Evolutionary conservation across 1,284 basidiomycete species (phyloP).

Genomic region (Pascua sp.): DNA sequence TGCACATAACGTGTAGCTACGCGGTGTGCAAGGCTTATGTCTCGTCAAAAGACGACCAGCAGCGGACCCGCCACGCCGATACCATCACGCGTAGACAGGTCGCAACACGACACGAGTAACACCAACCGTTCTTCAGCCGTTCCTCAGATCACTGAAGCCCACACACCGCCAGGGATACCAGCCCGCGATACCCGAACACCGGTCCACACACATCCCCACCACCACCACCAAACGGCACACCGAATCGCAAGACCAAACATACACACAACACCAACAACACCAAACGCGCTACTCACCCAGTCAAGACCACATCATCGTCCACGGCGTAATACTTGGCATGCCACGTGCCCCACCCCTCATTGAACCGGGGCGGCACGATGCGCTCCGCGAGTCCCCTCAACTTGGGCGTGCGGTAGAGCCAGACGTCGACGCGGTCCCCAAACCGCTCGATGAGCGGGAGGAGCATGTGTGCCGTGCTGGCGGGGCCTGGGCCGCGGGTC

Average conservation of each 20-base stretch:
- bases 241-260: slow-evolving; percentile 92
- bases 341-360: slow-evolving; percentile 98
- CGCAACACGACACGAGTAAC: too few species aligned
- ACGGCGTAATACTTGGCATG: slow-evolving; percentile 94
- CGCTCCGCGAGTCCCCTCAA: slow-evolving; percentile 69
- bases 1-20: neutral
- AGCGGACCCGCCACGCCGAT: too few species aligned
- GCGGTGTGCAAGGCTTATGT: too few species aligned
- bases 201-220: too few species aligned
- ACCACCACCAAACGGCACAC: slow-evolving; percentile 55
- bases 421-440: slow-evolving; percentile 70
- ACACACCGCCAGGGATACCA: too few species aligned
- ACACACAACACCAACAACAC: too few species aligned
- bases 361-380: slow-evolving; percentile 84
- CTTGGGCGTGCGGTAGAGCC: slow-evolving; percentile 81
- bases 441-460: slow-evolving; percentile 68
- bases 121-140: too few species aligned
- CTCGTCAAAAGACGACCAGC: too few species aligned
- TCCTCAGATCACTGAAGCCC: too few species aligned
- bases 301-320: slow-evolving; percentile 88
- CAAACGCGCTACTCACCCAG: slow-evolving; percentile 67
- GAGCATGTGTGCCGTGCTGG: slow-evolving; percentile 68
- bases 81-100: too few species aligned
- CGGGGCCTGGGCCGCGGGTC: slow-evolving; percentile 52
- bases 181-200: too few species aligned